Conservation (phyloP, 2,329 filamentous ascomycete species). For the Amauroascus niger region DNA sequence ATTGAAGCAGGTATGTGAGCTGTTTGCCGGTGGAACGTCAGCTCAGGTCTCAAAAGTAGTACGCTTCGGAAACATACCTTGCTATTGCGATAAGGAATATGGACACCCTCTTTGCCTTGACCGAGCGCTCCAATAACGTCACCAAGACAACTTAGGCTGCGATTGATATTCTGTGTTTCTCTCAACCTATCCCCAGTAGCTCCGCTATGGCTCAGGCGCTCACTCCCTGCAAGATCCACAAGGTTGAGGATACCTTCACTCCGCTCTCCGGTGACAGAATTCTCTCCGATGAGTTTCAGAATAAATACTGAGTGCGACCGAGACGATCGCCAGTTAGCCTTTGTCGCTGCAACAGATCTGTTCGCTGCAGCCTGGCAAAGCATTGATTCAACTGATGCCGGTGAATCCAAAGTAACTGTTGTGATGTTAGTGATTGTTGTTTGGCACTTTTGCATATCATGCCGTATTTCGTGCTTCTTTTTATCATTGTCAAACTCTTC, state of each 20-base stretch:
- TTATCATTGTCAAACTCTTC: conserved; percentile 64
- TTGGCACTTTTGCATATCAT: conserved; percentile 71
- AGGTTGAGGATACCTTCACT: conserved; percentile 92
- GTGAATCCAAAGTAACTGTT: conserved; percentile 65
- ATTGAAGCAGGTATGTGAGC: conserved; percentile 89
- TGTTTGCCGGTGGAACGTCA: conserved; percentile 27
- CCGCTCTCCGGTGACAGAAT: conserved; percentile 65
- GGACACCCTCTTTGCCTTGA: conserved; percentile 62
- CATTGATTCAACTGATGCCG: conserved; percentile 68
- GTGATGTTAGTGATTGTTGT: conserved; percentile 74
- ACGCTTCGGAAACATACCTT: conserved; percentile 49
- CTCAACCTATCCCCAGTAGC: conserved; percentile 78
- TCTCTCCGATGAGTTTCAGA: conserved; percentile 57
- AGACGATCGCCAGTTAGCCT: conserved; percentile 88
- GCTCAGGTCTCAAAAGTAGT: neutral
- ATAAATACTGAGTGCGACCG: conserved; percentile 96
- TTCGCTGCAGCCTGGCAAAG: conserved; percentile 73
- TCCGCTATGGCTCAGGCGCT: conserved; percentile 77
- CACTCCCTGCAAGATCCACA: conserved; percentile 88
- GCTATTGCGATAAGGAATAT: conserved; percentile 91
- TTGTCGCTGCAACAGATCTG: conserved; percentile 89
- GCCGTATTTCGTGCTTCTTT: conserved; percentile 80
- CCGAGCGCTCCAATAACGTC: conserved; percentile 94
- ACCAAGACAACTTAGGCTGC: conserved; percentile 78
- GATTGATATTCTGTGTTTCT: conserved; percentile 97